Percentiles rank a stretch among this genome's conserved stretches.
These are phyloP conservation scores for Pilobolus umbonatus DNA, from an alignment of 192 early-diverging fungal species.

Conservation along the genomic window DNA sequence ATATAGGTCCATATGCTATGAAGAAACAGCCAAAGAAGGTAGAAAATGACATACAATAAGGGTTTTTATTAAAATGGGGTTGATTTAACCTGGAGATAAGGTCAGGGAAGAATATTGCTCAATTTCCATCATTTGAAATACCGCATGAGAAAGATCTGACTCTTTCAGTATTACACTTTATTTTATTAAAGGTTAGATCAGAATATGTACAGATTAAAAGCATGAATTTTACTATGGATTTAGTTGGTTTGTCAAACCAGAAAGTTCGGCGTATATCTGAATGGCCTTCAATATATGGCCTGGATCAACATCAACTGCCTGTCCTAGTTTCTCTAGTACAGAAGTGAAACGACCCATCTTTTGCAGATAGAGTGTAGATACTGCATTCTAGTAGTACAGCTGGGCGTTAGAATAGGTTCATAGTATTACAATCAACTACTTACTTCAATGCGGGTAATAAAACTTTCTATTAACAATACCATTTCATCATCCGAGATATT, in stretches of 20 bases:
- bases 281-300: constrained; percentile 55
- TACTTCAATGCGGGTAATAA: constrained; percentile 59
- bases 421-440: not conserved
- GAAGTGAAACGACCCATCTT: constrained; percentile 50
- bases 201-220: too few relatives aligned
- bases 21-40: constrained; percentile 71
- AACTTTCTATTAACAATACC: constrained; percentile 45
- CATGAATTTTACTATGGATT: too few relatives aligned
- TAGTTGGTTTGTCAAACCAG: constrained; percentile 19
- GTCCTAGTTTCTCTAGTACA: constrained; percentile 54
- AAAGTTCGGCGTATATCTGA: constrained; percentile 55
- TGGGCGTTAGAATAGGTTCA: not conserved
- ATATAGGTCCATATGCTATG: constrained; percentile 69
- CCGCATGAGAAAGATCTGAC: too few relatives aligned
- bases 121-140: too few relatives aligned
- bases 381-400: constrained; percentile 47
- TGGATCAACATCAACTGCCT: constrained; percentile 55
- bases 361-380: constrained; percentile 54
- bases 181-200: too few relatives aligned
- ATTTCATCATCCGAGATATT: constrained; percentile 50
- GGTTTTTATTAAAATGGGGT: not conserved
- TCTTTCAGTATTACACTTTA: too few relatives aligned
- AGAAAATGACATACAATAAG: constrained; percentile 49
- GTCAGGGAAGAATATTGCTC: too few relatives aligned
- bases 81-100: not conserved